Evolutionary conservation across 305 asterid species (phyloP), one percentile per base, ranked within the genome.

Genomic region (Rubia balearica): DNA sequence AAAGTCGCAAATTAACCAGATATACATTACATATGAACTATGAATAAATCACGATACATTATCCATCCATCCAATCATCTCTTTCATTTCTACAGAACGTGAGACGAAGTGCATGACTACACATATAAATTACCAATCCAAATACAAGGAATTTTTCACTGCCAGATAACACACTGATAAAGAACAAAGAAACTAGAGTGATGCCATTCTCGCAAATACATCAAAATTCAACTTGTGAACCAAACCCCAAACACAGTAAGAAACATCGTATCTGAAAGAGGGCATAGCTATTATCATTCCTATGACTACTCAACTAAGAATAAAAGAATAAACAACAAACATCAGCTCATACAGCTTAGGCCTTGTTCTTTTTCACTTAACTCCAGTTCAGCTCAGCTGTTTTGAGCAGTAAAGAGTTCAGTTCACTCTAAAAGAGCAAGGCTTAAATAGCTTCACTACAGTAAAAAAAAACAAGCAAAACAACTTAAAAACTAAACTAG

Each of bases 1-100:
- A 69, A 63, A 71, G 45, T 38, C 56, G 62, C 51, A 51, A 72
- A 12, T 63, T 62, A 38, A 68, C 75, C 42, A 82, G 53, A 53
- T 64, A 14, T 12, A 46, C 56, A 46, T 8, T 17, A 42, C 65
- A 48, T 11, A 36, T 57, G 56, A 41, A 61, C 38, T 7, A 27
- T 5, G 33, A 36, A 59, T 14, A 40, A 17, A 7, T 3, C 33
- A 36, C 53, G 17, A 24, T 7, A 17, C 13, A 45, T 68, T 14
- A 30, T 60, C 49, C 38, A 46, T 40, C 13, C 59, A 17, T 51
- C 24, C 9, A 51, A 17, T 13, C 6, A 42, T 51, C 57, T 51
- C 19, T 14, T 1, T 22, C 14, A 67, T 62, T 59, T 49, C 45
- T 30, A 51, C 8, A 19, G 8, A 41, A 41, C 49, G 19, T 8